Conservation (phyloP, 169 alveolate species). For the Plasmodium sp. region DNA sequence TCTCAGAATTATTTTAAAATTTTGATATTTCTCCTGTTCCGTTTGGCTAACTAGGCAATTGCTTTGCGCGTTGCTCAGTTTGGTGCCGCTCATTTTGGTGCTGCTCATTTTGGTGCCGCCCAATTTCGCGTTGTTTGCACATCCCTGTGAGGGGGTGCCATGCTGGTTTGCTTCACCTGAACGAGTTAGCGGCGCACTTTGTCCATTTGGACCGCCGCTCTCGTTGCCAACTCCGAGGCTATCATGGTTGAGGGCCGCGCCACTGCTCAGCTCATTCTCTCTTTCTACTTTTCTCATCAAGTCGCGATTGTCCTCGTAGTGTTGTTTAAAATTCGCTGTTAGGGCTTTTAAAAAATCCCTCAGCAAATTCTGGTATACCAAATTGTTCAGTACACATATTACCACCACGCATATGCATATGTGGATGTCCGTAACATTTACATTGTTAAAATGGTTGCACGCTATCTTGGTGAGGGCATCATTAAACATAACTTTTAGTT, state of each 20-base stretch:
- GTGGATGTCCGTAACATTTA: slow-evolving; percentile 53
- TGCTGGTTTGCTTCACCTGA: not conserved
- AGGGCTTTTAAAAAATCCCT: slow-evolving; percentile 46
- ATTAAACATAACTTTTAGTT: slow-evolving; percentile 13
- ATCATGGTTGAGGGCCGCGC: not conserved
- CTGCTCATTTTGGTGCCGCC: not conserved
- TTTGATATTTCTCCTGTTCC: slow-evolving; percentile 53
- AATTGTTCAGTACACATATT: slow-evolving; percentile 50
- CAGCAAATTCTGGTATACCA: slow-evolving; percentile 24
- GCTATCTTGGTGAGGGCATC: not conserved
- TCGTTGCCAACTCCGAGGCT: not conserved
- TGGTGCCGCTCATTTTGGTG: not conserved
- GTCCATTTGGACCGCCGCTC: not conserved
- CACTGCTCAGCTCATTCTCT: slow-evolving; percentile 34
- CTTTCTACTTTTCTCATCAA: slow-evolving; percentile 33
- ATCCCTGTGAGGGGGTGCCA: not conserved
- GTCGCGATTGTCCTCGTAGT: slow-evolving; percentile 16
- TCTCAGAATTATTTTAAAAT: slow-evolving; percentile 48
- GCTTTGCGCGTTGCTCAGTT: not conserved
- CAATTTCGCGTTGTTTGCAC: not conserved
- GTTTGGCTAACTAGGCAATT: not conserved
- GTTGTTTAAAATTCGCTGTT: slow-evolving; percentile 2
- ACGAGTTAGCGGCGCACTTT: not conserved
- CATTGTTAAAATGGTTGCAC: slow-evolving; percentile 40
- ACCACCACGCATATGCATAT: slow-evolving; percentile 42